Conservation (phyloP, 768 basidiomycete genomes). For the Tulasnella sp. region DNA sequence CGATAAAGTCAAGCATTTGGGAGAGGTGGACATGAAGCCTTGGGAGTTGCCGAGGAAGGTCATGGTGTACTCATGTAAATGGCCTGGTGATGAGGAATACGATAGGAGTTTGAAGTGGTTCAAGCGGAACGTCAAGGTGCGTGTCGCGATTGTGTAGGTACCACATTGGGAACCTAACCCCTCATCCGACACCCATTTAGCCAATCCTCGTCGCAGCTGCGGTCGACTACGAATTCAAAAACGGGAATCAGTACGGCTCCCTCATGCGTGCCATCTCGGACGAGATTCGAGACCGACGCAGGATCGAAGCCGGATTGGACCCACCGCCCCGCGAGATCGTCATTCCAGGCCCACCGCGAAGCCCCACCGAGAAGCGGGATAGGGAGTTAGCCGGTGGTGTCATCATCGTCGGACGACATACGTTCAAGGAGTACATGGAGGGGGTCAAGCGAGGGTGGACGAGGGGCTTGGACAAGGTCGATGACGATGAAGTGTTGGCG, state of each 20-base stretch:
- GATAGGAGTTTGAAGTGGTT: conserved; percentile 83
- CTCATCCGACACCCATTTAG: conserved; percentile 43
- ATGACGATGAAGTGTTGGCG: conserved; percentile 68
- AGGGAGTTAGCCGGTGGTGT: conserved; percentile 77
- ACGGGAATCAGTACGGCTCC: conserved; percentile 81
- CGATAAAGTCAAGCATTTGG: conserved; percentile 72
- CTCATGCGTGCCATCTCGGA: conserved; percentile 72
- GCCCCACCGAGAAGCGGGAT: conserved; percentile 49
- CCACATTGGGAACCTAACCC: not conserved
- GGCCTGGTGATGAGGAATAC: conserved; percentile 93
- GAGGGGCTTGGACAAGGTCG: conserved; percentile 60
- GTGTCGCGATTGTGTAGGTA: conserved; percentile 28
- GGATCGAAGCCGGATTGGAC: conserved; percentile 63
- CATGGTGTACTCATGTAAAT: conserved; percentile 81
- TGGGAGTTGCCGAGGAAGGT: conserved; percentile 72
- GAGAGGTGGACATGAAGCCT: conserved; percentile 61
- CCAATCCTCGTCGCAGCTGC: conserved; percentile 92
- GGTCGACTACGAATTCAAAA: conserved; percentile 82
- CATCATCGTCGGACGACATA: conserved; percentile 80
- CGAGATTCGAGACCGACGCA: conserved; percentile 65
- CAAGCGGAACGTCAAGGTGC: conserved; percentile 94
- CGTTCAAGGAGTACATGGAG: conserved; percentile 91
- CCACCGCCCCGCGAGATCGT: conserved; percentile 44
- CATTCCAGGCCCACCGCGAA: conserved; percentile 47
- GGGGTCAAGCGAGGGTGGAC: conserved; percentile 85